A percentile compares a stretch with the other conserved stretches of the same genome.
Evolutionary conservation across 2,329 filamentous ascomycete species (phyloP).

Genomic region (Fulvia fulva): DNA sequence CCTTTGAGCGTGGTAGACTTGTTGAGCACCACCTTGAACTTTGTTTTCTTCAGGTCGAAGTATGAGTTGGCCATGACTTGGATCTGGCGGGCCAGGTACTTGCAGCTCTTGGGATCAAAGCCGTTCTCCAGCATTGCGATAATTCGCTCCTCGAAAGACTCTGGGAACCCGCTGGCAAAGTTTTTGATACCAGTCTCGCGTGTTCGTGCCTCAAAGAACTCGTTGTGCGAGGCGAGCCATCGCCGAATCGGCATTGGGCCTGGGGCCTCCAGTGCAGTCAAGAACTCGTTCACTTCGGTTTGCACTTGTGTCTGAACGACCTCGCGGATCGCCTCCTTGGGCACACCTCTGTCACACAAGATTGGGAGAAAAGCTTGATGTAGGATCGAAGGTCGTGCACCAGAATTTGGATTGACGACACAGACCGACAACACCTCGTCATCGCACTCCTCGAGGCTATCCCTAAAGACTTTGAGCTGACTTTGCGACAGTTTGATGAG

Average conservation of each 20-base stretch:
- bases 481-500: conserved; percentile 56
- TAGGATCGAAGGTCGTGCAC: conserved; percentile 52
- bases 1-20: conserved; percentile 63
- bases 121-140: conserved; percentile 51
- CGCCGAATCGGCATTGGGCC: conserved; percentile 44
- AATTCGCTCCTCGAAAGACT: conserved; percentile 49
- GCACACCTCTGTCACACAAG: conserved; percentile 56
- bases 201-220: conserved; percentile 34
- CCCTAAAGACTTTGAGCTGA: conserved; percentile 62
- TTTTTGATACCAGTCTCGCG: conserved; percentile 36
- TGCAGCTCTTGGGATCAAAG: conserved; percentile 21
- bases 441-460: neutral
- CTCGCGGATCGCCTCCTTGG: conserved; percentile 44
- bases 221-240: conserved; percentile 51
- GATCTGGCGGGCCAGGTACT: too few relatives aligned
- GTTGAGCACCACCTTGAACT: conserved; percentile 48
- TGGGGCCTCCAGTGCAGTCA: neutral
- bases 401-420: conserved; percentile 49
- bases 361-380: conserved; percentile 69
- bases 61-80: conserved; percentile 2
- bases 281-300: conserved; percentile 51
- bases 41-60: conserved; percentile 21
- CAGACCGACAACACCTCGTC: conserved; percentile 53
- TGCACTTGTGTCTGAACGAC: conserved; percentile 51
- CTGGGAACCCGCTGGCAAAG: conserved; percentile 52